These are phyloP conservation scores for Blastosporella zonata DNA, from an alignment of 1,284 basidiomycete species.

Conservation along the genomic window DNA sequence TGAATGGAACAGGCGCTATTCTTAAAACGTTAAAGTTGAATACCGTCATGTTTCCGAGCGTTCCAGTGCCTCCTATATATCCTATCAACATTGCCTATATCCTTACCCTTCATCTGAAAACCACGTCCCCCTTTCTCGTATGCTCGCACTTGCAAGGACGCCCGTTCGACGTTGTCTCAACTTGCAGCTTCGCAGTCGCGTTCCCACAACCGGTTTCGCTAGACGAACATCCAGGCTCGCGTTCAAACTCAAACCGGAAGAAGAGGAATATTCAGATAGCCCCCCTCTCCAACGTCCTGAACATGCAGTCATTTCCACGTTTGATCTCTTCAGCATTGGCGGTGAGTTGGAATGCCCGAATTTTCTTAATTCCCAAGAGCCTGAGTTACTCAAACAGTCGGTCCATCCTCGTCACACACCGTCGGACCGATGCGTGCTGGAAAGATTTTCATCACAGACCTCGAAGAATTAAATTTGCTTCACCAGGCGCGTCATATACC, in stretches of 20 bases:
- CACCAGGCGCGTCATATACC: slow-evolving; percentile 49
- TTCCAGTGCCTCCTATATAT: slow-evolving; percentile 4
- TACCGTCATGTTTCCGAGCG: slow-evolving; percentile 23
- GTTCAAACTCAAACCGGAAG: slow-evolving; percentile 9
- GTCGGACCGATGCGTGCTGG: slow-evolving; percentile 94
- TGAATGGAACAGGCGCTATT: neutral
- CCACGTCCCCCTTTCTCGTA: neutral
- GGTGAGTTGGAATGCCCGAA: too few species aligned
- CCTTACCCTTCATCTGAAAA: neutral
- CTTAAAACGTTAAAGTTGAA: neutral
- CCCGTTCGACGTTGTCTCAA: slow-evolving; percentile 4
- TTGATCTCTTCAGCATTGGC: slow-evolving; percentile 93
- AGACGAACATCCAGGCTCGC: slow-evolving; percentile 9
- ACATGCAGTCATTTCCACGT: slow-evolving; percentile 91
- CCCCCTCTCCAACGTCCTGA: slow-evolving; percentile 43
- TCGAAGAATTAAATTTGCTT: slow-evolving; percentile 68
- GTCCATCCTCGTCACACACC: slow-evolving; percentile 48
- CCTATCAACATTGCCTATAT: neutral
- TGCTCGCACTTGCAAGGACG: slow-evolving; percentile 12
- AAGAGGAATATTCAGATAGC: slow-evolving; percentile 7
- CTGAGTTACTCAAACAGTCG: slow-evolving; percentile 30
- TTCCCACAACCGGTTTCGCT: neutral
- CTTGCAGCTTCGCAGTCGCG: slow-evolving; percentile 2
- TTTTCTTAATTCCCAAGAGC: slow-evolving; percentile 26
- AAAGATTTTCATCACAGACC: slow-evolving; percentile 81